Evolutionary conservation across 352 stramenopile species (phyloP), one percentile per base, ranked within the genome.

Genomic region (Achlya hypogyna): DNA sequence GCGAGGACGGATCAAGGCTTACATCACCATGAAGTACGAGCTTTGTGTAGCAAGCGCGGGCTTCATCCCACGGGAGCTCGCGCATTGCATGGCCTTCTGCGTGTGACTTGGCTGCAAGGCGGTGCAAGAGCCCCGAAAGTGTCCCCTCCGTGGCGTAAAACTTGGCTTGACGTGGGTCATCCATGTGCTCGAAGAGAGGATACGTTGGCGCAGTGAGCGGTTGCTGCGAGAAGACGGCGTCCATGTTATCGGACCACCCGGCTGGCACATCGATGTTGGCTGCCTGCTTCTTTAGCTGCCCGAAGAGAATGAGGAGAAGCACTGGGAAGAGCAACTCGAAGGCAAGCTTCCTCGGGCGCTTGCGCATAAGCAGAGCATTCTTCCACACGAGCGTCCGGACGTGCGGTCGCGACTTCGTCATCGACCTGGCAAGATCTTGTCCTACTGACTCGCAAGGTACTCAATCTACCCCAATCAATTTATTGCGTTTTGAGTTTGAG

Each of bases 361-460:
- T 80, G 51, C 74, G 76, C 77, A 89, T 91, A 70, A 91, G 83
- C 73, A 85, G 72, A 71, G 73, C 84, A 71, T 91, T 91, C 75
- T 91, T 91, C 60, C 81, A 78, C 58, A 91, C 74, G 45, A 91
- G 65, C 63, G 72, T 64, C 20, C 32, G 16, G 34, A 64, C 47
- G 12, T 64, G 54, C 31, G 38, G n/a, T n/a, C n/a, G n/a, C n/a
- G n/a, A n/a, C n/a, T n/a, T n/a, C n/a, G n/a, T n/a, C n/a, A n/a
- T n/a, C n/a, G n/a, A n/a, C n/a, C n/a, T n/a, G n/a, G n/a, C n/a
- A n/a, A n/a, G n/a, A n/a, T n/a, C n/a, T n/a, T n/a, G n/a, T n/a
- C n/a, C n/a, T n/a, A n/a, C n/a, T n/a, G n/a, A n/a, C n/a, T n/a
- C n/a, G n/a, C n/a, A n/a, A n/a, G n/a, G n/a, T n/a, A n/a, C n/a